A percentile compares a stretch with the other conserved stretches of the same genome.
phyloP scores from a whole-genome alignment of 768 basidiomycete genomes.

The Boletus insuetus region DNA sequence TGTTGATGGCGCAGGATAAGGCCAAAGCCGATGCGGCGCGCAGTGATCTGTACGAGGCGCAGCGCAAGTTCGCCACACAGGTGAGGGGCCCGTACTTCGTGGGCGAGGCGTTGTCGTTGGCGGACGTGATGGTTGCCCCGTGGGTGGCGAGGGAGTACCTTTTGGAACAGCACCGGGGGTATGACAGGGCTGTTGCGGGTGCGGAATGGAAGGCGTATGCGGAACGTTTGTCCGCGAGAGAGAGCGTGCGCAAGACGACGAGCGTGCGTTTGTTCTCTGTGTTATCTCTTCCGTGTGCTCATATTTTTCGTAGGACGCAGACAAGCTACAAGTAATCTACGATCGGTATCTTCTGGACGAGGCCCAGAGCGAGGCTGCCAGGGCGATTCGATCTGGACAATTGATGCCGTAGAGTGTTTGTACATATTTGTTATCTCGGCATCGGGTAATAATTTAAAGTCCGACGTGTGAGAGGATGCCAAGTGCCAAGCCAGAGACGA shows the following conservation, averaged over 20 bases:
- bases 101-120: slow-evolving; percentile 51
- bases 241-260: slow-evolving; percentile 45
- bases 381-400: slow-evolving; percentile 46
- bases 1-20: slow-evolving; percentile 38
- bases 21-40: slow-evolving; percentile 37
- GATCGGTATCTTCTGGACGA: slow-evolving; percentile 56
- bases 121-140: slow-evolving; percentile 55
- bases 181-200: slow-evolving; percentile 41
- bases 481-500: neutral
- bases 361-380: slow-evolving; percentile 52
- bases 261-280: slow-evolving; percentile 30
- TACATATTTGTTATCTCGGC: no score
- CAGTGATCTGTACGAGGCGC: slow-evolving; percentile 37
- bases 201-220: slow-evolving; percentile 46
- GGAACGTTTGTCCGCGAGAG: slow-evolving; percentile 38
- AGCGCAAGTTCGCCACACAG: slow-evolving; percentile 36
- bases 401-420: slow-evolving; percentile 30
- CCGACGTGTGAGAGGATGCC: neutral
- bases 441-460: neutral
- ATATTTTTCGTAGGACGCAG: slow-evolving; percentile 27
- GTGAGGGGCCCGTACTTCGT: slow-evolving; percentile 54
- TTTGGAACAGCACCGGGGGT: slow-evolving; percentile 48
- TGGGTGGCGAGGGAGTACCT: slow-evolving; percentile 52
- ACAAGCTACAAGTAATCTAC: slow-evolving; percentile 48
- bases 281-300: neutral